phyloP scores from a whole-genome alignment of 2,329 filamentous ascomycete genomes.

The Orbilia javanica region DNA sequence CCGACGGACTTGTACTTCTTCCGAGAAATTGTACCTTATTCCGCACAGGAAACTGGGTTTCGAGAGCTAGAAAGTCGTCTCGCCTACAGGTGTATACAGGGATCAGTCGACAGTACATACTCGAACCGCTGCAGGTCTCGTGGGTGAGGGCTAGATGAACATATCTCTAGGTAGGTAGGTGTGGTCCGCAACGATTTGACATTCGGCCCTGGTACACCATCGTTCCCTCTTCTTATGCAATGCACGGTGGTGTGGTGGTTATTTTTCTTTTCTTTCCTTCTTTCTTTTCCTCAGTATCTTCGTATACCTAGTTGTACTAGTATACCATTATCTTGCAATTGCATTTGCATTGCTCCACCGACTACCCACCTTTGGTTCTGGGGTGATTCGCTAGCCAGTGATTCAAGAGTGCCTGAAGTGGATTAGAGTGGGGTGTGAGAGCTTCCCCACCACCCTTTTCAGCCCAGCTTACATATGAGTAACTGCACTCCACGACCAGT shows the following conservation, averaged over 20 bases:
- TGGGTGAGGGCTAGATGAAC: slow-evolving; percentile 30
- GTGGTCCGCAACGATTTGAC: slow-evolving; percentile 56
- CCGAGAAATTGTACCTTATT: slow-evolving; percentile 53
- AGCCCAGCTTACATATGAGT: slow-evolving; percentile 23
- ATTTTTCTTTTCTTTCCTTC: slow-evolving; percentile 8
- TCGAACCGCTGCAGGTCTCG: slow-evolving; percentile 51
- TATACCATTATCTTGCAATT: neutral
- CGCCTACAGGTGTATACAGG: slow-evolving; percentile 45
- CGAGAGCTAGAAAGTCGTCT: slow-evolving; percentile 3
- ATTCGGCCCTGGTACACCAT: slow-evolving; percentile 29
- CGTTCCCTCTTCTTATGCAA: slow-evolving; percentile 34
- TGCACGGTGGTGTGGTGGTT: slow-evolving; percentile 38
- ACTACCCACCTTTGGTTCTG: slow-evolving; percentile 28
- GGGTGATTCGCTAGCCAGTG: slow-evolving; percentile 39
- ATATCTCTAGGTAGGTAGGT: slow-evolving; percentile 56
- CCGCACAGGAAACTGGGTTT: slow-evolving; percentile 50
- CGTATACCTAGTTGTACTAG: neutral
- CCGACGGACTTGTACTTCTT: slow-evolving; percentile 54
- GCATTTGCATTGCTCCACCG: too few relatives aligned
- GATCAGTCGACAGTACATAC: slow-evolving; percentile 11
- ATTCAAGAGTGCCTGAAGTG: slow-evolving; percentile 32
- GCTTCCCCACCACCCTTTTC: slow-evolving; percentile 49
- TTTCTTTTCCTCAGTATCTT: slow-evolving; percentile 18
- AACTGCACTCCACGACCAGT: neutral
- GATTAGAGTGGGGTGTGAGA: slow-evolving; percentile 35